Percentiles rank a stretch among this genome's conserved stretches.
Conservation (phyloP, 1,284 basidiomycete species). For the Naganishia cerealis region DNA sequence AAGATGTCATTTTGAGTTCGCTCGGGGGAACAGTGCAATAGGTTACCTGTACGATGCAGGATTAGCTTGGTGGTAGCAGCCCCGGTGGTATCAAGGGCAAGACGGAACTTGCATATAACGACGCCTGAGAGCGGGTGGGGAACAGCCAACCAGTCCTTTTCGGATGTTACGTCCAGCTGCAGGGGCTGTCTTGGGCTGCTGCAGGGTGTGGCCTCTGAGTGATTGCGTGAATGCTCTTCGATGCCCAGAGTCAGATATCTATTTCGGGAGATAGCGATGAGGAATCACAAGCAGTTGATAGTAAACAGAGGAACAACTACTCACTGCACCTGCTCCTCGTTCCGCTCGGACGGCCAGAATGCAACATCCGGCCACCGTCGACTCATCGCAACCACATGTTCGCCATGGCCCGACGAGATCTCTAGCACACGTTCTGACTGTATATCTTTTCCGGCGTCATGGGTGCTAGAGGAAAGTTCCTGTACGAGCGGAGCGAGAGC, state of each 20-base stretch:
- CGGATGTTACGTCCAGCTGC: constrained; percentile 8
- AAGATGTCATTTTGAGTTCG: constrained; percentile 22
- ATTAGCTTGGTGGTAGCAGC: background rate
- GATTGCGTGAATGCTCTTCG: background rate
- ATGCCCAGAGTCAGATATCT: background rate
- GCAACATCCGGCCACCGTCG: constrained; percentile 3
- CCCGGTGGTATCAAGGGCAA: background rate
- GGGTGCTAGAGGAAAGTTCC: background rate
- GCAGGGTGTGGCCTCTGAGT: background rate
- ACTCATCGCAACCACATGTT: constrained; percentile 18
- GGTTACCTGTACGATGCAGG: constrained; percentile 9
- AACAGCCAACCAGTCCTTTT: background rate
- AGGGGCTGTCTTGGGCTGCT: constrained; percentile 4
- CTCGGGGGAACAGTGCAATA: constrained; percentile 23
- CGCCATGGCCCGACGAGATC: constrained; percentile 16
- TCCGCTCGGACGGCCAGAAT: constrained; percentile 24
- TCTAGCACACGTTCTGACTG: background rate
- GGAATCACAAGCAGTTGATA: background rate
- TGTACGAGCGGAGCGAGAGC: background rate
- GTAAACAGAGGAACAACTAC: background rate
- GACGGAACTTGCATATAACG: background rate
- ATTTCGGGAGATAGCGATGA: background rate
- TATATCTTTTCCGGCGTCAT: too few relatives aligned
- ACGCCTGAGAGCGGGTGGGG: constrained; percentile 10
- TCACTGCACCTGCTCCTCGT: constrained; percentile 22